Evolutionary conservation across 2,329 filamentous ascomycete genomes (phyloP).

Genomic region (Diplodia seriata): DNA sequence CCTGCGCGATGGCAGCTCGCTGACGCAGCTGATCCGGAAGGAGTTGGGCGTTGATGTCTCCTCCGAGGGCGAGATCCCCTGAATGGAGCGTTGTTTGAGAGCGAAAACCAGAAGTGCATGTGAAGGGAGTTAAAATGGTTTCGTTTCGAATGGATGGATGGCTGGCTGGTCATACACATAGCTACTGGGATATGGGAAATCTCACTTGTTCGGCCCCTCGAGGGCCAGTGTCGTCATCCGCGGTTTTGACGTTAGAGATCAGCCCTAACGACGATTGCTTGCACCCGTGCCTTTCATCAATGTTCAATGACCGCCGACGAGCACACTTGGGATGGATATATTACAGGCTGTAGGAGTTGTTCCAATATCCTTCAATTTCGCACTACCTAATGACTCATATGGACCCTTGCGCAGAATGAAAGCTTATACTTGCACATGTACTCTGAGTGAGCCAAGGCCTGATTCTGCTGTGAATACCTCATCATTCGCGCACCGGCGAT

Average conservation of each 20-base stretch:
- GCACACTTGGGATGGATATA: background rate
- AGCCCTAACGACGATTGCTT: background rate
- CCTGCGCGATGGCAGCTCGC: constrained; percentile 76
- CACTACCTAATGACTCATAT: background rate
- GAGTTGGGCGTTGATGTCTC: constrained; percentile 73
- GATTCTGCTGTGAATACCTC: background rate
- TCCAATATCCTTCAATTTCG: background rate
- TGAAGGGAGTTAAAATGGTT: constrained; percentile 19
- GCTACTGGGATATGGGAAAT: background rate
- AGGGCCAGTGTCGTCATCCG: background rate
- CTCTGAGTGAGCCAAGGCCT: background rate
- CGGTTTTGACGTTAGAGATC: background rate
- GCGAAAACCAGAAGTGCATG: constrained; percentile 10
- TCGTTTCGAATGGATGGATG: background rate
- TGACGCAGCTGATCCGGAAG: constrained; percentile 74
- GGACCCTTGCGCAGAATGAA: background rate
- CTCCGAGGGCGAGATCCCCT: constrained; percentile 39
- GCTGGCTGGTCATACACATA: constrained; percentile 14
- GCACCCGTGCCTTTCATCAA: background rate
- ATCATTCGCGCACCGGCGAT: background rate
- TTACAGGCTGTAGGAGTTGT: background rate
- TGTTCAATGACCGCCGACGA: background rate
- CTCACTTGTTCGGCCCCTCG: background rate
- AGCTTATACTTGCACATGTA: background rate
- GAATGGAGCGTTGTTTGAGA: background rate